These are phyloP conservation scores for Emydomyces testavorans DNA, from an alignment of 2,329 filamentous ascomycete genomes.

Conservation along the genomic window DNA sequence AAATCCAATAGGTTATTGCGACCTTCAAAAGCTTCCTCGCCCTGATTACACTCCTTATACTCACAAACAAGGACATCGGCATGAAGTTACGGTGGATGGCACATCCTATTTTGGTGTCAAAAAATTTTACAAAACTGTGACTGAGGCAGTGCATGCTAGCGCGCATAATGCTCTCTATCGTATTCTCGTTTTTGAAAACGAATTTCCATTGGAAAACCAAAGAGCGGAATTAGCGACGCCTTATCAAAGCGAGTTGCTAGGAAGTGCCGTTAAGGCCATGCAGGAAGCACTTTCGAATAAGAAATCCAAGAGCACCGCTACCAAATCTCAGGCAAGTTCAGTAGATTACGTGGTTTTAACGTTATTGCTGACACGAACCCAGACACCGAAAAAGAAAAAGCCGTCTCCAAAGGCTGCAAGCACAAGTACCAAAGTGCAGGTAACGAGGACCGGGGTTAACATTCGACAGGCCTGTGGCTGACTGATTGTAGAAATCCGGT, in stretches of 20 bases:
- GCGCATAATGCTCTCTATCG: slow-evolving; percentile 23
- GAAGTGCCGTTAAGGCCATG: not conserved
- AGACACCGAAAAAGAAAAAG: not conserved
- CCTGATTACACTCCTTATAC: slow-evolving; percentile 21
- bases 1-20: slow-evolving; percentile 22
- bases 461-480: not conserved
- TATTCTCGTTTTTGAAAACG: slow-evolving; percentile 5
- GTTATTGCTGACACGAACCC: not conserved
- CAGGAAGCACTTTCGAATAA: not conserved
- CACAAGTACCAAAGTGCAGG: not conserved
- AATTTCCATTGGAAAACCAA: not conserved
- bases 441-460: not conserved
- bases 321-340: not conserved
- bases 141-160: slow-evolving; percentile 22
- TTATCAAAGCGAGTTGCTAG: not conserved
- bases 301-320: not conserved
- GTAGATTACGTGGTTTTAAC: not conserved
- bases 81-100: slow-evolving; percentile 21
- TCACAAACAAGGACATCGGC: slow-evolving; percentile 20
- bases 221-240: not conserved
- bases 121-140: slow-evolving; percentile 19
- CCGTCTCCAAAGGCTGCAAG: not conserved
- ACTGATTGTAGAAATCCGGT: not conserved
- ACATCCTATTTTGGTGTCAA: slow-evolving; percentile 17
- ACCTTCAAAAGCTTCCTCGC: slow-evolving; percentile 14